Conservation (phyloP, 768 basidiomycete species). For the Dioszegia crocea region DNA sequence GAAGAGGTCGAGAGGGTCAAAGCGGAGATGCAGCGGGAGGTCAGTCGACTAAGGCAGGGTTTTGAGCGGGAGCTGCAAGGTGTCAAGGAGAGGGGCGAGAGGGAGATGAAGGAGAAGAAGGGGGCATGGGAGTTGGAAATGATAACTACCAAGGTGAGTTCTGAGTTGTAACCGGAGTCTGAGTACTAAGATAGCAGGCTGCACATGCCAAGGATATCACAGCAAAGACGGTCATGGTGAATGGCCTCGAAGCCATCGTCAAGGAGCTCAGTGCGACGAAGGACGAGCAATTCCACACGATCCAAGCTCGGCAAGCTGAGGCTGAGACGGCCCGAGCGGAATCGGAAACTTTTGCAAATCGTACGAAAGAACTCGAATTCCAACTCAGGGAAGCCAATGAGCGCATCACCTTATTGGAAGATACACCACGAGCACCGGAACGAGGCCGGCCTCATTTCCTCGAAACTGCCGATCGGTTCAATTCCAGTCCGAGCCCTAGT, state of each 20-base stretch:
- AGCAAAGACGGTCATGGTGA: conserved; percentile 61
- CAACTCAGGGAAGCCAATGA: conserved; percentile 78
- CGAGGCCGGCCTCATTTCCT: background rate
- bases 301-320: conserved; percentile 85
- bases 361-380: conserved; percentile 78
- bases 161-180: background rate
- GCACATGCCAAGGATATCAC: conserved; percentile 66
- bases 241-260: conserved; percentile 67
- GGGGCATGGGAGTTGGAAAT: conserved; percentile 75
- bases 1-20: conserved; percentile 63
- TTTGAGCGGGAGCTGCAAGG: conserved; percentile 65
- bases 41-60: conserved; percentile 54
- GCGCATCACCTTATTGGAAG: conserved; percentile 61
- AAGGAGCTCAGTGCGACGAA: conserved; percentile 69
- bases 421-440: conserved; percentile 13
- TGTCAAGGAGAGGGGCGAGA: conserved; percentile 67
- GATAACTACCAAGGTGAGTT: conserved; percentile 65
- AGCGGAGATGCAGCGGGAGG: conserved; percentile 56
- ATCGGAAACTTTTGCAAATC: conserved; percentile 68
- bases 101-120: conserved; percentile 62
- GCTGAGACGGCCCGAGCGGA: conserved; percentile 75
- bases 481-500: background rate
- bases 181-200: conserved; percentile 53
- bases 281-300: conserved; percentile 73
- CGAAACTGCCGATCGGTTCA: background rate